phyloP scores from a whole-genome alignment of 1,139 yeast genomes.

The Debaryomyces nepalensis region DNA sequence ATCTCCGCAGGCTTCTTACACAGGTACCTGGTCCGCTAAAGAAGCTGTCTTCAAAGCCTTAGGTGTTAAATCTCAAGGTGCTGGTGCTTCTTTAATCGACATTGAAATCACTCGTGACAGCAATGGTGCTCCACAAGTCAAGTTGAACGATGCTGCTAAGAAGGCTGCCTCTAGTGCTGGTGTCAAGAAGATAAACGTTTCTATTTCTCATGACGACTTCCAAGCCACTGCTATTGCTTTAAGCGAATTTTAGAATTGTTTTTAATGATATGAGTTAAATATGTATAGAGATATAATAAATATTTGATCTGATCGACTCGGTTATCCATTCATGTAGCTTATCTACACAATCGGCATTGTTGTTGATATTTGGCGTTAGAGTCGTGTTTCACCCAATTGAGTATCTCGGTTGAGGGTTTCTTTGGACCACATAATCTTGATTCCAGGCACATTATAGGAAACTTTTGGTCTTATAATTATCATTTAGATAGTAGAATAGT shows the following conservation, averaged over 20 bases:
- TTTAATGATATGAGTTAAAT: no score
- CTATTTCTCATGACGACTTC: slow-evolving; percentile 94
- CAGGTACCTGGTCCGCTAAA: slow-evolving; percentile 99
- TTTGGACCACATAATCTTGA: slow-evolving; percentile 1
- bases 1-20: slow-evolving; percentile 84
- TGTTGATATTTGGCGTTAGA: not conserved
- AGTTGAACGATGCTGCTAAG: slow-evolving; percentile 75
- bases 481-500: not conserved
- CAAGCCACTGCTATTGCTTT: slow-evolving; percentile 98
- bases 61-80: slow-evolving; percentile 90
- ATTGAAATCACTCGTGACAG: slow-evolving; percentile 81
- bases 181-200: slow-evolving; percentile 74
- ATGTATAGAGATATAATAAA: slow-evolving; percentile 1
- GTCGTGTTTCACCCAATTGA: slow-evolving; percentile 7
- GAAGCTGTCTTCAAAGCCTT: slow-evolving; percentile 98
- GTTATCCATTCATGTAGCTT: not conserved
- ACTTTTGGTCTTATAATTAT: not conserved
- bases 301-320: not conserved
- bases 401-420: slow-evolving; percentile 2
- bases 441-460: not conserved
- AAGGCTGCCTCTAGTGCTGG: slow-evolving; percentile 73
- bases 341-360: not conserved
- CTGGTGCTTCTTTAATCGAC: slow-evolving; percentile 90
- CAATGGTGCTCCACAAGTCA: slow-evolving; percentile 84
- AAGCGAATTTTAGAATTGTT: slow-evolving; percentile 59